These are phyloP conservation scores for Cruciata laevipes DNA, from an alignment of 257 asterid genomes.

Conservation along the genomic window DNA sequence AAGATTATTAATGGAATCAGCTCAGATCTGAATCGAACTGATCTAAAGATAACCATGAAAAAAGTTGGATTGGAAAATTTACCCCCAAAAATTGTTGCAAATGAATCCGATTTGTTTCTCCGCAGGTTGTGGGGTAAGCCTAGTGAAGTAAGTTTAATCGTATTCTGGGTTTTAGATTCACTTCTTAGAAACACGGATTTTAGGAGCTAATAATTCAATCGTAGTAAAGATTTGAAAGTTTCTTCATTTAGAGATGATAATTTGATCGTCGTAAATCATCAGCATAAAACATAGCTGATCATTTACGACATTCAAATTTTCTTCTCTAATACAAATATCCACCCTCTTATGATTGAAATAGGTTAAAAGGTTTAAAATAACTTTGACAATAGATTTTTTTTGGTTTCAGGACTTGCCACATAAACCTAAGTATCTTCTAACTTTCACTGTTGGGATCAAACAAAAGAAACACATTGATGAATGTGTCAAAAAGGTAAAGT, in stretches of 20 bases:
- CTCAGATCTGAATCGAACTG: background rate
- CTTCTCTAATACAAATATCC: too few species aligned
- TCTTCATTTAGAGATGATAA: too few species aligned
- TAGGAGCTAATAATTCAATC: too few species aligned
- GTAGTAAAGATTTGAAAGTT: too few species aligned
- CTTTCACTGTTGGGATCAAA: slow-evolving; percentile 44
- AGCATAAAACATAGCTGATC: too few species aligned
- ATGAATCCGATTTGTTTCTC: slow-evolving; percentile 61
- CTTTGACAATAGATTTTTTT: background rate
- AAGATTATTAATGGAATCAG: background rate
- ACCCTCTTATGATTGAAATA: slow-evolving; percentile 6
- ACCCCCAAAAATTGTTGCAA: slow-evolving; percentile 57
- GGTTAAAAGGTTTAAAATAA: background rate
- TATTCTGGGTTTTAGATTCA: background rate
- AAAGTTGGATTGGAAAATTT: slow-evolving; percentile 71
- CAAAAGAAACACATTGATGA: slow-evolving; percentile 41
- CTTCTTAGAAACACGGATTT: background rate
- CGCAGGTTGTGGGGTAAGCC: slow-evolving; percentile 85
- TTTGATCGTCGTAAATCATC: too few species aligned
- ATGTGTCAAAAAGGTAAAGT: slow-evolving; percentile 45
- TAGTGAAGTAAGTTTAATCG: slow-evolving; percentile 45
- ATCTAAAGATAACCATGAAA: slow-evolving; percentile 29
- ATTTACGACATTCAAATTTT: too few species aligned
- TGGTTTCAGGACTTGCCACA: slow-evolving; percentile 35
- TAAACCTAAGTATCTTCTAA: slow-evolving; percentile 38